Percentiles rank a stretch among this genome's conserved stretches.
Conservation (phyloP, 148 eudicot species). For the Linanthus parryae region DNA sequence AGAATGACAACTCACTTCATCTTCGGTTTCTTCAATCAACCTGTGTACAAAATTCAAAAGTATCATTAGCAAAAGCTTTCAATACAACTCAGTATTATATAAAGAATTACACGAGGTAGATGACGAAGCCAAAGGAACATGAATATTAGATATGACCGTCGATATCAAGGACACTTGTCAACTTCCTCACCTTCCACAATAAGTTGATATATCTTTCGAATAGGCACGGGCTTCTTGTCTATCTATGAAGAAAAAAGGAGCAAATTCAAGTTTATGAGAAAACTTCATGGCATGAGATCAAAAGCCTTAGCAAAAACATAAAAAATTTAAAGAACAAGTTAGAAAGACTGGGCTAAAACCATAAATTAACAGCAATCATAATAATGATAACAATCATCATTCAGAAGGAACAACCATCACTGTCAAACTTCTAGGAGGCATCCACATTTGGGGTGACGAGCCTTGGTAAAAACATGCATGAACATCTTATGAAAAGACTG, state of each 20-base stretch:
- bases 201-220: conserved; percentile 84
- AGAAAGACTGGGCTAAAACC: too few species aligned
- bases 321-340: neutral
- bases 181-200: conserved; percentile 81
- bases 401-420: too few species aligned
- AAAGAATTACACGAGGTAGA: neutral
- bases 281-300: neutral
- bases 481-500: too few species aligned
- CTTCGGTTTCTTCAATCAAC: conserved; percentile 96
- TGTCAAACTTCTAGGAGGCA: too few species aligned
- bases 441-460: too few species aligned
- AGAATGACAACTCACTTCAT: conserved; percentile 51
- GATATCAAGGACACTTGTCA: neutral
- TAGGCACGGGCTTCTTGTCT: conserved; percentile 92
- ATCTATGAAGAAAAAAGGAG: conserved; percentile 32
- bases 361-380: too few species aligned
- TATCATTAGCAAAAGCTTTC: neutral
- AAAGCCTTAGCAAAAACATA: neutral
- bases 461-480: too few species aligned
- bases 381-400: too few species aligned
- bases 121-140: neutral
- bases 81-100: neutral
- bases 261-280: conserved; percentile 2
- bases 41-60: conserved; percentile 30
- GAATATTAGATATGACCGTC: neutral